Evolutionary conservation across 2,329 filamentous ascomycete species (phyloP), one percentile per base, ranked within the genome.

Genomic region (Diaporthe ampelina): DNA sequence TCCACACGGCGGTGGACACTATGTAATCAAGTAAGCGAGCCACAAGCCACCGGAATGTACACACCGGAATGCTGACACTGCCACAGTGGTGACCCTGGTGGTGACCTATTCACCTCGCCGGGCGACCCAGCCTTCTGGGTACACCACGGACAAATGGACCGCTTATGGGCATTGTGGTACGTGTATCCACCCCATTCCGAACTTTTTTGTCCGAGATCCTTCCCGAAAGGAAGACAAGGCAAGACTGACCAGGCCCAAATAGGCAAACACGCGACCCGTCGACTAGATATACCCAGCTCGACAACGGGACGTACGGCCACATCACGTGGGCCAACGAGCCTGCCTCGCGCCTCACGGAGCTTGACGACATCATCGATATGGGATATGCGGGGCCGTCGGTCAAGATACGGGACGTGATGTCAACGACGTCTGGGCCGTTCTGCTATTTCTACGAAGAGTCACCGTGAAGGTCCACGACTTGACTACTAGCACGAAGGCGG

Each of bases 61-160:
- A 37, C 13, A 4, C 11, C 40, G 54, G 3, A 1, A 24, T 67
- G 21, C 45, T 67, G 13, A 71, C 32, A 8, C 4, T 21, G 7
- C 2, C 24, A 1, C 1, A 75, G 76, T 21, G 78, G 77, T 13
- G 63, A 67, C 13, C 63, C 63, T 4, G 63, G 63, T 13, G 63
- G 63, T 9, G 72, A 74, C 24, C 43, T 65, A 1, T 70, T 59
- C 67, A 50, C 56, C 45, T 72, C 35, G 3, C 65, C 73, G 13
- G 68, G 69, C 21, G 82, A 84, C 54, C 82, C 82, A 37, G 80
- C 74, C 9, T 84, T 84, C 74, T 84, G 79, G 71, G 71, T 83
- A 0, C 81, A 82, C 40, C 81, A 84, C 75, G 75, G 76, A 4
- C 80, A 81, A 76, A 76, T 82, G 13, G 77, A 79, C 74, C 76